Percentiles rank a stretch among this genome's conserved stretches.
These are phyloP conservation scores for Torrubiella hemipterigena DNA, from an alignment of 2,329 filamentous ascomycete species.

Conservation along the genomic window DNA sequence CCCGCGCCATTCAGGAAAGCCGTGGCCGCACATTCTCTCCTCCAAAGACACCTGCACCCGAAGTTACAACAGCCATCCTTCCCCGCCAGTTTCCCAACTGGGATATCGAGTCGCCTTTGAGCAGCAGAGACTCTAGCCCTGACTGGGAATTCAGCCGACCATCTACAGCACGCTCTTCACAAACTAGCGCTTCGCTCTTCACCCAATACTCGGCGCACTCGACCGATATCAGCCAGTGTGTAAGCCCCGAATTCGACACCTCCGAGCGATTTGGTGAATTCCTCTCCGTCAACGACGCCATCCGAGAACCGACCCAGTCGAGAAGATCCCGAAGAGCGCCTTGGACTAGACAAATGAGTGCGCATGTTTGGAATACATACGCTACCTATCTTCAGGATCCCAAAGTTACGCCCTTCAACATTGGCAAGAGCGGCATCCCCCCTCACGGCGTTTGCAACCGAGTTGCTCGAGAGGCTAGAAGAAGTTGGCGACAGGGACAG, in stretches of 20 bases:
- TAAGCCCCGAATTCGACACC: slow-evolving; percentile 33
- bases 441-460: slow-evolving; percentile 53
- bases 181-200: slow-evolving; percentile 44
- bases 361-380: slow-evolving; percentile 56
- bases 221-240: slow-evolving; percentile 39
- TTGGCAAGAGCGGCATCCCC: slow-evolving; percentile 51
- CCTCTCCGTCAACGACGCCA: slow-evolving; percentile 16
- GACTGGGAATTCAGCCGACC: slow-evolving; percentile 48
- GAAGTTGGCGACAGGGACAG: slow-evolving; percentile 54
- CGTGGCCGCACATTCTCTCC: slow-evolving; percentile 34
- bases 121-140: slow-evolving; percentile 45
- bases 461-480: slow-evolving; percentile 53
- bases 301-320: slow-evolving; percentile 12
- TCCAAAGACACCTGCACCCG: slow-evolving; percentile 47
- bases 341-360: slow-evolving; percentile 54
- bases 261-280: slow-evolving; percentile 12
- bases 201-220: slow-evolving; percentile 44
- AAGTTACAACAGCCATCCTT: slow-evolving; percentile 28
- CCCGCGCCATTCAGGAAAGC: slow-evolving; percentile 17
- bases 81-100: slow-evolving; percentile 43
- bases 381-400: slow-evolving; percentile 54
- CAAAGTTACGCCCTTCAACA: slow-evolving; percentile 52
- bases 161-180: slow-evolving; percentile 46
- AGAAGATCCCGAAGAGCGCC: slow-evolving; percentile 35
- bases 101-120: slow-evolving; percentile 44